A percentile compares a stretch with the other conserved stretches of the same genome.
Evolutionary conservation across 2,329 filamentous ascomycete genomes (phyloP).

Genomic region (Chaetothyriales sp.): DNA sequence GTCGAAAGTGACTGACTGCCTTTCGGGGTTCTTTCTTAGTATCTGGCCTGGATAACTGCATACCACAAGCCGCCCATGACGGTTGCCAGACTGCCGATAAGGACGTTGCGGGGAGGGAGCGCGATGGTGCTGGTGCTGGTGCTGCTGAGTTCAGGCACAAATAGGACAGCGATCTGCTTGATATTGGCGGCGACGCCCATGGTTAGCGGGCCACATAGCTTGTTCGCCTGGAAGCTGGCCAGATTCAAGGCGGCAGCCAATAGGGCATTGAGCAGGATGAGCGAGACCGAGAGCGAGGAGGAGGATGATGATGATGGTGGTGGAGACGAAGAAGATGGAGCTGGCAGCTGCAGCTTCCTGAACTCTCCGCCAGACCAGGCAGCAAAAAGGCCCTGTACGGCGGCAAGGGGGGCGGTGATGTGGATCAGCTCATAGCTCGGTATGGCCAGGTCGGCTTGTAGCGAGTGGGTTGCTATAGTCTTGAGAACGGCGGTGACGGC

Average conservation of each 20-base stretch:
- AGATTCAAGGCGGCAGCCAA: conserved; percentile 43
- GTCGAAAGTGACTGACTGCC: too few species aligned
- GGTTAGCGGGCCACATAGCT: conserved; percentile 41
- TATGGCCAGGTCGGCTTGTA: conserved; percentile 48
- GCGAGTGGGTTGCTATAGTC: conserved; percentile 47
- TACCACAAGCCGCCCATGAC: not conserved
- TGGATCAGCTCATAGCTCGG: conserved; percentile 46
- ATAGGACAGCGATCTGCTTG: conserved; percentile 21
- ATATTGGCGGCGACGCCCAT: conserved; percentile 47
- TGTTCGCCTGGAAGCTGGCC: conserved; percentile 44
- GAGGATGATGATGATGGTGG: not conserved
- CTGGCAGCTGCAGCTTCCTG: conserved; percentile 21
- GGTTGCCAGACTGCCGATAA: not conserved
- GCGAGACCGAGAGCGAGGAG: conserved; percentile 19
- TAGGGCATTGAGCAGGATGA: conserved; percentile 37
- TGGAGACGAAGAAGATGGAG: conserved; percentile 4
- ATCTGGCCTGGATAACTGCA: not conserved
- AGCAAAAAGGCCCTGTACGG: conserved; percentile 39
- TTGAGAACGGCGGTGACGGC: conserved; percentile 40
- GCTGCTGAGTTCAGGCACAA: not conserved
- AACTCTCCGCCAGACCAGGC: conserved; percentile 41
- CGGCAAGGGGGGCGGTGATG: conserved; percentile 47
- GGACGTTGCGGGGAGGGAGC: not conserved
- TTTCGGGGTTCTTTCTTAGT: too few species aligned
- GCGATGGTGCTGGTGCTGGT: too few species aligned